Base-by-base conservation (phyloP, 495 filamentous ascomycete species). In the Lepraria neglecta region DNA sequence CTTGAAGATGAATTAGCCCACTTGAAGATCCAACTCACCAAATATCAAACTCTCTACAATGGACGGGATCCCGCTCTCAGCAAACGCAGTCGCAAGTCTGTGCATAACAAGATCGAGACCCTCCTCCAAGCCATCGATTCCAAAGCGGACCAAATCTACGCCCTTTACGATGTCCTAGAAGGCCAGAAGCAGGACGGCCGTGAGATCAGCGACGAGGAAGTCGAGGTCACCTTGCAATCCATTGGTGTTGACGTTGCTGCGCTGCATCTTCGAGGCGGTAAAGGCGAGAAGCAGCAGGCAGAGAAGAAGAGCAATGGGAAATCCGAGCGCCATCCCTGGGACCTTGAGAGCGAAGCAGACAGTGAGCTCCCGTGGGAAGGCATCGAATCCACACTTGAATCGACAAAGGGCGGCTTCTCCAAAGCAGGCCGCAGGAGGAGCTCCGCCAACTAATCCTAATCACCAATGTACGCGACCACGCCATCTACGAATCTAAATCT, bases 111-210 rank as follows among this genome's bases (percentile, higher is more conserved):
- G 65, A 87, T 95, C 44, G 81, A 86, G 65, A 76, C 77, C 59
- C 63, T 92, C 30, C 70, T 87, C 42, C 76, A 76, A 54, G 80
- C 82, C 57, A 84, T 92, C 46, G 89, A 94, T 69, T 76, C 78
- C 62, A 92, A 92, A 71, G 82, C 85, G n/a, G 88, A 91, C 60
- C 89, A 95, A 69, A 86, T 97, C 46, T 97, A 97, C 70, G 80
- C 83, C 9, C 77, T 97, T 7, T 91, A 95, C 62, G 92, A 97
- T 68, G 91, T 96, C 9, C 80, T 95, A 10, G 92, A 96, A 70
- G 90, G 87, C 10, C 85, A 88, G 68, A 89, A 87, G 75, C 71
- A 77, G 56, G 76, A 78, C 24, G 85, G 83, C 1, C 79, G 82
- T 60, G 75, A 85, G 56, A 86, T 92, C 77, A 84, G 75, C 0